Evolutionary conservation across 352 stramenopile species (phyloP), one percentile per base, ranked within the genome.

Genomic region (Phytophthora crassamura): DNA sequence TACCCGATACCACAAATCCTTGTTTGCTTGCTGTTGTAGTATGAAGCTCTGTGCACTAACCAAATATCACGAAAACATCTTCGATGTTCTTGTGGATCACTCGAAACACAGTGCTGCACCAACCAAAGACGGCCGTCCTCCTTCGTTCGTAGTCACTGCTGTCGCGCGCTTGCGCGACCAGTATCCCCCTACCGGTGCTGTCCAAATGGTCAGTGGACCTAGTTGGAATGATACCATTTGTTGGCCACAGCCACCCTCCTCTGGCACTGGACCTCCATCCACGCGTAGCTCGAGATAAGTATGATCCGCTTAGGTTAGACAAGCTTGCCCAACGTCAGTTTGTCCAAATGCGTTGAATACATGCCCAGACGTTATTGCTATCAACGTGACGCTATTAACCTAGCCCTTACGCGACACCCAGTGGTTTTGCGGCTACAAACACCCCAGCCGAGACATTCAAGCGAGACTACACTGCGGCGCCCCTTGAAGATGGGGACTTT

Each of bases 381-480:
- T n/a, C n/a, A n/a, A n/a, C n/a, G n/a, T n/a, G n/a, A n/a, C n/a
- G n/a, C n/a, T n/a, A n/a, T n/a, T n/a, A n/a, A n/a, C n/a, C n/a
- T n/a, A n/a, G n/a, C n/a, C n/a, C n/a, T 18, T 67, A 59, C 35
- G 47, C 20, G 15, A 67, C 60, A 5, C 16, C 34, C 6, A 39
- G n/a, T 7, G 53, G 63, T 5, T 73, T 50, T 39, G 55, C 69
- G 0, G 68, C 63, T 18, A 73, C 69, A 0, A 73, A 65, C 15
- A 73, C 69, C 33, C 49, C 69, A 4, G 40, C 55, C 9, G 69
- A 77, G 42, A 51, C 59, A 18, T 73, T 73, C 22, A 73, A 73
- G 73, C 72, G 45, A 6, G 45, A 15, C 56, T 56, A 3, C 60
- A 76, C 20, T 65, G 28, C 35, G 42, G 2, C 34, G 42, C 4